Conservation (phyloP, 257 asterid genomes). For the Fraxinus quadrangulata region DNA sequence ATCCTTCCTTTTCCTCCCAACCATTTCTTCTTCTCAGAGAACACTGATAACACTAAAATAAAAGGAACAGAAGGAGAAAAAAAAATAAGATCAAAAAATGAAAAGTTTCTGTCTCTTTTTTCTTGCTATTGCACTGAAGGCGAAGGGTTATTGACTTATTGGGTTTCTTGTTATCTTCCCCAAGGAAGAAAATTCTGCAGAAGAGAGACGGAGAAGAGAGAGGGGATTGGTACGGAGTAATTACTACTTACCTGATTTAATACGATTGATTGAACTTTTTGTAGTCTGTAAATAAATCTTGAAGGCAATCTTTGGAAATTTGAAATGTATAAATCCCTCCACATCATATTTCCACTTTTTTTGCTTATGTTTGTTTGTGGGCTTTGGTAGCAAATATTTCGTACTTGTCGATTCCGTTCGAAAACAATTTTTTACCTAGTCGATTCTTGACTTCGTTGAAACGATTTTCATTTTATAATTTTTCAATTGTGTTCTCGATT, state of each 20-base stretch:
- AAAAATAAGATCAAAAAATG: neutral
- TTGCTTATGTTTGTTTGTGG: no score
- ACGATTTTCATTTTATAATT: no score
- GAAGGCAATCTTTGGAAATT: neutral
- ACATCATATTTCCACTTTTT: neutral
- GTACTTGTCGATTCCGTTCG: no score
- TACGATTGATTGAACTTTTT: neutral
- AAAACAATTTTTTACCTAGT: no score
- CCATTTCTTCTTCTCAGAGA: constrained; percentile 26
- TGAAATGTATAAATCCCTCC: neutral
- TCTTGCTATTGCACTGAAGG: neutral
- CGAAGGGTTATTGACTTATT: neutral
- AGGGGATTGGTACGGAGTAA: neutral
- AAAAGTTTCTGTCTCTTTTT: neutral
- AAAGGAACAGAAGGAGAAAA: neutral
- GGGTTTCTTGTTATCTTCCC: neutral
- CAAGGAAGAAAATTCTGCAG: neutral
- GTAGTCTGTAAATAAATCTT: neutral
- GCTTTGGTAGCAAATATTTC: no score
- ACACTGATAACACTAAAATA: neutral
- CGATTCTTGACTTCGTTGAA: no score
- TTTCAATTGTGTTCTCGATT: no score
- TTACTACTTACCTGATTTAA: neutral
- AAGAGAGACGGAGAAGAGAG: neutral
- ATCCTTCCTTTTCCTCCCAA: constrained; percentile 26